Evolutionary conservation across 2,329 filamentous ascomycete genomes (phyloP), one percentile per base, ranked within the genome.

Genomic region (Aspergillus fumigatiaffinis): DNA sequence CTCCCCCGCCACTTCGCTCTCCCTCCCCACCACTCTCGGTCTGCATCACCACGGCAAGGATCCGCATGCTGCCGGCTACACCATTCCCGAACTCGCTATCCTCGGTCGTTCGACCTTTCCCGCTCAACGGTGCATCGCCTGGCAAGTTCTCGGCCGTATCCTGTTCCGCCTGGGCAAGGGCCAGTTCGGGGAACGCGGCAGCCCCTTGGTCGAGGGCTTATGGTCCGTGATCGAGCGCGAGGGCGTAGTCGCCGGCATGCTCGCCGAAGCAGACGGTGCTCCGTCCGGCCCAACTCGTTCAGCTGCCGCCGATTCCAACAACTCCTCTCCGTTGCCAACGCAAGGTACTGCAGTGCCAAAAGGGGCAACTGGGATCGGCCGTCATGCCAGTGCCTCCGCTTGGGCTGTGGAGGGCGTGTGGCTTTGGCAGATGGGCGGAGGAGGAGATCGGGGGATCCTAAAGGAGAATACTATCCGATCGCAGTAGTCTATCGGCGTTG

Each of bases 41-140:
- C 82, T 99, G 14, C 94, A 99, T 73, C 93, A 99, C 73, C 94
- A 99, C 72, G 92, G 89, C 61, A 86, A 92, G 57, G 92, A 93
- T 1, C 94, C 94, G 17, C 91, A 96, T 73, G 91, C 92, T 1
- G 94, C 94, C 0, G 94, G 94, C 0, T 99, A 99, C 75, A 97
- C 94, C 0, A 84, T 99, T 29, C 85, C 87, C 0, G 94, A 99
- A 74, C 80, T 99, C 1, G 87, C 91, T 1, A 85, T 88, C 32
- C 82, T 97, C 1, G 87, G 91, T 4, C 83, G 93, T 35, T 95
- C 90, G 55, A 86, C 87, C 0, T 91, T 96, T 21, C 85, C 94
- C 0, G 88, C 90, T 0, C 94, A 99, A 77, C 80, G 93, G 10
- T 97, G 94, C 68, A 83, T 97, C 60, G 91, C 94, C 0, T 97